These are phyloP conservation scores for Prunus dulcis DNA, from an alignment of 306 rosid genomes.

Conservation along the genomic window DNA sequence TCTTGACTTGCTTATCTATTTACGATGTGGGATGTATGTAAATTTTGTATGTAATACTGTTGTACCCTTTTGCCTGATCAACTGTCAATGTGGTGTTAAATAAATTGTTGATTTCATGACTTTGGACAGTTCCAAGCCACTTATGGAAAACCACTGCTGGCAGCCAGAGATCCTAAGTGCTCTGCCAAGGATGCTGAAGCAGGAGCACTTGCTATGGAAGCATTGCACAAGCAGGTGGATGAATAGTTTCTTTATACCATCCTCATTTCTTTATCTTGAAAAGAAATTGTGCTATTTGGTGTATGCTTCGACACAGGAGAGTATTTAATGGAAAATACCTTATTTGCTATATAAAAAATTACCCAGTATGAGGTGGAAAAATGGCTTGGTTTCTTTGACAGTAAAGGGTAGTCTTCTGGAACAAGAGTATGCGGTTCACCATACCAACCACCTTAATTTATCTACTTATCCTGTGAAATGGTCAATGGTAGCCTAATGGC, in stretches of 20 bases:
- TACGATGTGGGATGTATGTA: background rate
- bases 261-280: background rate
- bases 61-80: background rate
- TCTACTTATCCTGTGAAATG: background rate
- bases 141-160: conserved; percentile 90
- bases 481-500: background rate
- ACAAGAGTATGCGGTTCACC: background rate
- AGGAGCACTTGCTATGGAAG: conserved; percentile 98
- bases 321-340: background rate
- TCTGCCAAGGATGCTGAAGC: conserved; percentile 99
- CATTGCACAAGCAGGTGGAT: conserved; percentile 93
- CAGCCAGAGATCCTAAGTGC: conserved; percentile 95
- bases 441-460: background rate
- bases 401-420: background rate
- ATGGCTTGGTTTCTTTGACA: background rate
- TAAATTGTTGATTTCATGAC: conserved; percentile 17
- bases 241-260: conserved; percentile 7
- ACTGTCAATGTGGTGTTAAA: background rate
- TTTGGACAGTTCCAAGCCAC: conserved; percentile 83
- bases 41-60: background rate
- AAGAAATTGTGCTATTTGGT: background rate
- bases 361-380: background rate
- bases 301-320: background rate
- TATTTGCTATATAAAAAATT: background rate
- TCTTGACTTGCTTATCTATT: background rate